Conservation (phyloP, 176 grass and related monocot genomes). For the barley (Hordeum vulgare) region DNA sequence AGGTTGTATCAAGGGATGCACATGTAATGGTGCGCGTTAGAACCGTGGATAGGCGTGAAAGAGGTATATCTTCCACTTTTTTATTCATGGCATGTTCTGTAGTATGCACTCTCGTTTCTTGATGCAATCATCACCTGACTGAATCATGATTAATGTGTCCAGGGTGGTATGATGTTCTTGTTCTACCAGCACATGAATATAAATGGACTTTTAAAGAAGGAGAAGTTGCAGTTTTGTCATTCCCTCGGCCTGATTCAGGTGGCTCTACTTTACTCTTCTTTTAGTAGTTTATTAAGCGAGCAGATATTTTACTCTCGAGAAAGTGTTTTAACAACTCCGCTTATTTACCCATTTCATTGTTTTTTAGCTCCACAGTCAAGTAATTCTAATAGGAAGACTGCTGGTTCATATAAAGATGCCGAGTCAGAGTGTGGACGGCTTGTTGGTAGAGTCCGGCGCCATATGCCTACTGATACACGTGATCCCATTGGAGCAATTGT, state of each 20-base stretch:
- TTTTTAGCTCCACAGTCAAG: conserved; percentile 54
- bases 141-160: conserved; percentile 22
- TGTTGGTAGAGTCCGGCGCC: conserved; percentile 67
- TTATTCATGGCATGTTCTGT: not conserved
- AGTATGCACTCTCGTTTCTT: not conserved
- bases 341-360: conserved; percentile 23
- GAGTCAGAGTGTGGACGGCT: conserved; percentile 54
- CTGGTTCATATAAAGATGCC: conserved; percentile 44
- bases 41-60: conserved; percentile 79
- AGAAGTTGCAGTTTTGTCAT: conserved; percentile 84
- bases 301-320: not conserved
- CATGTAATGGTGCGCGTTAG: conserved; percentile 70
- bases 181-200: conserved; percentile 66
- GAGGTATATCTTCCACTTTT: conserved; percentile 47
- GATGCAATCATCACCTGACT: conserved; percentile 5
- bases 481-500: conserved; percentile 68
- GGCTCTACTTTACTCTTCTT: conserved; percentile 5
- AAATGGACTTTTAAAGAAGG: conserved; percentile 99
- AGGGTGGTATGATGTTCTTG: conserved; percentile 95
- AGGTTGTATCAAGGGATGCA: conserved; percentile 68
- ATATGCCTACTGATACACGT: conserved; percentile 76
- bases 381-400: conserved; percentile 52
- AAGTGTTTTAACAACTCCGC: not conserved
- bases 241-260: conserved; percentile 76
- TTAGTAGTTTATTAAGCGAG: not conserved